Percentiles rank a stretch among this genome's conserved stretches.
phyloP scores from a whole-genome alignment of 768 basidiomycete species.

The Goffeauzyma gilvescens region DNA sequence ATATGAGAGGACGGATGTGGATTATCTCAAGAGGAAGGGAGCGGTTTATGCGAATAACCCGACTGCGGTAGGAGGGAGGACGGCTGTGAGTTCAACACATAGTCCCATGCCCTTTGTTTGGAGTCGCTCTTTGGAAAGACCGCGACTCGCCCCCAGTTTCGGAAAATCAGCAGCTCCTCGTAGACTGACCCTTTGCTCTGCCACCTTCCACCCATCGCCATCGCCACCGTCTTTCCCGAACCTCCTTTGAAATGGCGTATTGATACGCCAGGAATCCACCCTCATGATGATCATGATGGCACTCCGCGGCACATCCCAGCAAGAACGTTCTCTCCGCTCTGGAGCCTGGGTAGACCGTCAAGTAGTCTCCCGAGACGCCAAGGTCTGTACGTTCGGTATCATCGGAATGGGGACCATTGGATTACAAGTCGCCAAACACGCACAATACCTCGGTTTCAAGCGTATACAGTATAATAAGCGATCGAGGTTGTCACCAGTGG shows the following conservation, averaged over 20 bases:
- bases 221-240: too few relatives aligned
- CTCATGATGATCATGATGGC: not conserved
- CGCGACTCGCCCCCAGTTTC: too few relatives aligned
- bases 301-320: not conserved
- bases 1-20: too few relatives aligned
- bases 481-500: not conserved
- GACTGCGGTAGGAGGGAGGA: not conserved
- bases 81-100: too few relatives aligned
- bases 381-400: not conserved
- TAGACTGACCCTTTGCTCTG: too few relatives aligned
- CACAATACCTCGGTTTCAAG: not conserved
- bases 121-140: too few relatives aligned
- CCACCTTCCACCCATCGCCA: too few relatives aligned
- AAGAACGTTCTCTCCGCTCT: not conserved
- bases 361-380: not conserved
- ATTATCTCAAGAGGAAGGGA: slow-evolving; percentile 9
- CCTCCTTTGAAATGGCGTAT: too few relatives aligned
- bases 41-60: not conserved
- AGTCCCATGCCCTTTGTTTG: too few relatives aligned
- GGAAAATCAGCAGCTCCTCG: too few relatives aligned
- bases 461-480: not conserved
- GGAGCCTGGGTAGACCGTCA: not conserved
- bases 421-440: not conserved
- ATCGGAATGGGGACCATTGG: slow-evolving; percentile 1
- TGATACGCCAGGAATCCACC: not conserved